Conservation (phyloP, 2,329 filamentous ascomycete species). For the Cryoendolithus antarcticus region DNA sequence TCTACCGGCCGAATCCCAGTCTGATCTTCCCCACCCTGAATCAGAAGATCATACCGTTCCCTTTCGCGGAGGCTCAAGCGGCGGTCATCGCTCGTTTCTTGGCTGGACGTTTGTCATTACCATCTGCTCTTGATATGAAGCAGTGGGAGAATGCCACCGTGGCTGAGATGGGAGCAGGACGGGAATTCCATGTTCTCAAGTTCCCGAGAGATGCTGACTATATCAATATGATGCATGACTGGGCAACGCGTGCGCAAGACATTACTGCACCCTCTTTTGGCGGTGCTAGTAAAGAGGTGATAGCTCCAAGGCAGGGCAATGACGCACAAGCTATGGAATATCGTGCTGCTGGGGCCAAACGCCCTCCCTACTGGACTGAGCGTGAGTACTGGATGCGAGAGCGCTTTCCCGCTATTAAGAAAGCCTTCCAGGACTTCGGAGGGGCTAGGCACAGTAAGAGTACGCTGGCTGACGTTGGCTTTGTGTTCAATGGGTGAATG, state of each 20-base stretch:
- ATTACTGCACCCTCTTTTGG: not conserved
- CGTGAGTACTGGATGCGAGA: constrained; percentile 61
- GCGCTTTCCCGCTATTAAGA: constrained; percentile 56
- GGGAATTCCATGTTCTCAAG: constrained; percentile 41
- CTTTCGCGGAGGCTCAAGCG: constrained; percentile 64
- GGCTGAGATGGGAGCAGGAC: constrained; percentile 30
- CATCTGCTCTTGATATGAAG: constrained; percentile 51
- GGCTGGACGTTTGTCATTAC: constrained; percentile 57
- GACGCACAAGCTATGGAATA: not conserved
- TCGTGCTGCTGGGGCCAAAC: constrained; percentile 42
- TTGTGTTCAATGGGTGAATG: constrained; percentile 18
- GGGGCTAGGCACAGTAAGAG: constrained; percentile 44
- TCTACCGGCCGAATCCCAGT: constrained; percentile 63
- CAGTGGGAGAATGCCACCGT: constrained; percentile 47
- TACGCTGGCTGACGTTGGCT: constrained; percentile 58
- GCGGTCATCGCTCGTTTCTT: constrained; percentile 67
- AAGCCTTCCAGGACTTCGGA: constrained; percentile 56
- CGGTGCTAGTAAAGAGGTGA: constrained; percentile 25
- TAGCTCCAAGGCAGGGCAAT: not conserved
- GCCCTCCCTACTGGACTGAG: constrained; percentile 58
- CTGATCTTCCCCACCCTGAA: constrained; percentile 65
- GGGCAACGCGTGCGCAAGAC: constrained; percentile 31
- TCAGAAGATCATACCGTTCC: constrained; percentile 80
- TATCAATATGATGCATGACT: constrained; percentile 56
- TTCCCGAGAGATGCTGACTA: constrained; percentile 55